Conservation (phyloP, 73 alveolate genomes). For the Stentor coeruleus region DNA sequence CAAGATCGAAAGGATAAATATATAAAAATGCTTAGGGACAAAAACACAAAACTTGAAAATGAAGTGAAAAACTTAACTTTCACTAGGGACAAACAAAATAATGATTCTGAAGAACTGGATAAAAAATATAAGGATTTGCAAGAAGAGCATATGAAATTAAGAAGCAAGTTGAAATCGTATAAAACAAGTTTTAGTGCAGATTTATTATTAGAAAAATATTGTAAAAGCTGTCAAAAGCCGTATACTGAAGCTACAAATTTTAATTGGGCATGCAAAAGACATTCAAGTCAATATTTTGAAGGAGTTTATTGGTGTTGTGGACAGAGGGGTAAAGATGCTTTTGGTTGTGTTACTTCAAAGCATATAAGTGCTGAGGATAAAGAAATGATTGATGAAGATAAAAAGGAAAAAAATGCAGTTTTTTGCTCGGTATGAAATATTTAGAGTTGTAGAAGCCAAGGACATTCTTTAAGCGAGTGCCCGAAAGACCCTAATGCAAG, state of each 20-base stretch:
- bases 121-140: slow-evolving; percentile 29
- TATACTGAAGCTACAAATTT: slow-evolving; percentile 51
- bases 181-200: slow-evolving; percentile 23
- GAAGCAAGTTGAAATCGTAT: not conserved
- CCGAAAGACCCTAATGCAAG: slow-evolving; percentile 66
- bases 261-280: slow-evolving; percentile 70
- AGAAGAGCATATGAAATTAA: slow-evolving; percentile 43
- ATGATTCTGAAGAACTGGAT: not conserved
- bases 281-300: slow-evolving; percentile 48
- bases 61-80: not conserved
- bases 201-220: slow-evolving; percentile 35
- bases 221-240: slow-evolving; percentile 60
- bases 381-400: slow-evolving; percentile 43
- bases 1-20: not conserved
- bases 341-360: slow-evolving; percentile 58
- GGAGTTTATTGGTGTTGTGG: slow-evolving; percentile 82
- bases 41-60: not conserved
- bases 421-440: slow-evolving; percentile 24
- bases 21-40: not conserved
- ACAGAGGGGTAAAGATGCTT: slow-evolving; percentile 46
- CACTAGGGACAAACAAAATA: not conserved
- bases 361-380: slow-evolving; percentile 70
- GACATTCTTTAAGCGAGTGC: slow-evolving; percentile 37
- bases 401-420: not conserved
- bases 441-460: not conserved